Evolutionary conservation across 352 stramenopile genomes (phyloP).

Genomic region (Thalassiosira livingstoniorum): DNA sequence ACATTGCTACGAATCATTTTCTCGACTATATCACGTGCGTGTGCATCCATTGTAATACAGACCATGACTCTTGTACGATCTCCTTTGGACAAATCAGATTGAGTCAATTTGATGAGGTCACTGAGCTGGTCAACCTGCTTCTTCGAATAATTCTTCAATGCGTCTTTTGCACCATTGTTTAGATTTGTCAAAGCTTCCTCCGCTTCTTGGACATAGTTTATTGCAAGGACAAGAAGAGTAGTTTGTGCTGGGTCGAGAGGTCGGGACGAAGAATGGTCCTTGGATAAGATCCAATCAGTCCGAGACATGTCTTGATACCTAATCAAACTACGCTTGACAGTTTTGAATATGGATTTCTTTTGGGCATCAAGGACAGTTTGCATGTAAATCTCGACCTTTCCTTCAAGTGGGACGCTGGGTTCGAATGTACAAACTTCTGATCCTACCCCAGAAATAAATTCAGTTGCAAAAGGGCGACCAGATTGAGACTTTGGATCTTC

Average conservation of each 20-base stretch:
- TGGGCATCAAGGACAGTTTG: slow-evolving; percentile 94
- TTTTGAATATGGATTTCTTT: slow-evolving; percentile 93
- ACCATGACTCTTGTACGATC: slow-evolving; percentile 93
- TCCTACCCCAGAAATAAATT: slow-evolving; percentile 93
- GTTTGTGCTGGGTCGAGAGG: slow-evolving; percentile 94
- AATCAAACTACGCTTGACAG: slow-evolving; percentile 92
- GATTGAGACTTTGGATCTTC: slow-evolving; percentile 91
- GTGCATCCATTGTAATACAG: slow-evolving; percentile 95
- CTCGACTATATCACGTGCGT: slow-evolving; percentile 93
- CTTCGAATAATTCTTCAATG: slow-evolving; percentile 92
- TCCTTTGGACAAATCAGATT: slow-evolving; percentile 85
- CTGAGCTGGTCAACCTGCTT: slow-evolving; percentile 90
- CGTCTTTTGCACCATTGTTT: slow-evolving; percentile 92
- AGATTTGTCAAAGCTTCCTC: slow-evolving; percentile 93
- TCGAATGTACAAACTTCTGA: slow-evolving; percentile 93
- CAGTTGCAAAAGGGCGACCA: slow-evolving; percentile 71
- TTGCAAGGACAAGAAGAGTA: slow-evolving; percentile 91
- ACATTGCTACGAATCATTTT: slow-evolving; percentile 92
- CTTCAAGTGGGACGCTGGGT: slow-evolving; percentile 91
- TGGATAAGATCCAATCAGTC: slow-evolving; percentile 96
- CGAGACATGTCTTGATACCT: slow-evolving; percentile 91
- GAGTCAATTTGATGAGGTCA: slow-evolving; percentile 92
- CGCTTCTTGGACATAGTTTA: slow-evolving; percentile 96
- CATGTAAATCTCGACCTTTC: slow-evolving; percentile 97
- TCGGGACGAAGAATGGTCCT: slow-evolving; percentile 88